Evolutionary conservation across 768 basidiomycete species (phyloP).

Genomic region (Termitomyces sp.): DNA sequence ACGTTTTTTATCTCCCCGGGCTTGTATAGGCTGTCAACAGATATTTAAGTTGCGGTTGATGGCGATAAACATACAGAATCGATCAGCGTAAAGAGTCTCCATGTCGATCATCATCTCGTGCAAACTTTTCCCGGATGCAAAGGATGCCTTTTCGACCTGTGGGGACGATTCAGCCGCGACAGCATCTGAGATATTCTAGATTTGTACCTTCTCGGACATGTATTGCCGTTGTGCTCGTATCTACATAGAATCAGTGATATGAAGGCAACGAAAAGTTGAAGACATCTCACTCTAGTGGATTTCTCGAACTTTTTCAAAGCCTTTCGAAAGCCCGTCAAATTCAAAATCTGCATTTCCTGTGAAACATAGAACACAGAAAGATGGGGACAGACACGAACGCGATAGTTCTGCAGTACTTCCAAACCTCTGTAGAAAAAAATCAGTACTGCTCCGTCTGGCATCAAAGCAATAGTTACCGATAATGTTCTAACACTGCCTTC

Average conservation of each 20-base stretch:
- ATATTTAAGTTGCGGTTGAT: not conserved
- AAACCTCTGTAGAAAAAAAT: slow-evolving; percentile 46
- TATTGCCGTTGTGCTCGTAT: slow-evolving; percentile 72
- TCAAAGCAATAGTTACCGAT: slow-evolving; percentile 43
- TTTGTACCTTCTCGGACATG: slow-evolving; percentile 67
- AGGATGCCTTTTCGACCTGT: slow-evolving; percentile 62
- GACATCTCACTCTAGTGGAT: slow-evolving; percentile 49
- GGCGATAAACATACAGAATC: slow-evolving; percentile 52
- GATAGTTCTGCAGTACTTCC: slow-evolving; percentile 85
- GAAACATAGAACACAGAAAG: not conserved
- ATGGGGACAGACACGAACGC: slow-evolving; percentile 39
- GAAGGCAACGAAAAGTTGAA: not conserved
- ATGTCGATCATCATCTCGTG: slow-evolving; percentile 66
- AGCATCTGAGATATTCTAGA: not conserved
- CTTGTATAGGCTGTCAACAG: slow-evolving; percentile 21
- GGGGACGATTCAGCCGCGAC: not conserved
- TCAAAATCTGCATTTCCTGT: slow-evolving; percentile 52
- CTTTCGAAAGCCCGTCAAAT: slow-evolving; percentile 87
- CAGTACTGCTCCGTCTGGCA: not conserved
- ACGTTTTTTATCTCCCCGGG: slow-evolving; percentile 69
- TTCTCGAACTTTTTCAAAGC: slow-evolving; percentile 86
- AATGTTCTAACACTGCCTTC: slow-evolving; percentile 79
- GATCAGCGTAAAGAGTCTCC: slow-evolving; percentile 70
- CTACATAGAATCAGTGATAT: slow-evolving; percentile 23
- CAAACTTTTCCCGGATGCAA: slow-evolving; percentile 59